Evolutionary conservation across 176 grass and related monocot genomes (phyloP), one percentile per base, ranked within the genome.

Genomic region (Neostapfia colusana): DNA sequence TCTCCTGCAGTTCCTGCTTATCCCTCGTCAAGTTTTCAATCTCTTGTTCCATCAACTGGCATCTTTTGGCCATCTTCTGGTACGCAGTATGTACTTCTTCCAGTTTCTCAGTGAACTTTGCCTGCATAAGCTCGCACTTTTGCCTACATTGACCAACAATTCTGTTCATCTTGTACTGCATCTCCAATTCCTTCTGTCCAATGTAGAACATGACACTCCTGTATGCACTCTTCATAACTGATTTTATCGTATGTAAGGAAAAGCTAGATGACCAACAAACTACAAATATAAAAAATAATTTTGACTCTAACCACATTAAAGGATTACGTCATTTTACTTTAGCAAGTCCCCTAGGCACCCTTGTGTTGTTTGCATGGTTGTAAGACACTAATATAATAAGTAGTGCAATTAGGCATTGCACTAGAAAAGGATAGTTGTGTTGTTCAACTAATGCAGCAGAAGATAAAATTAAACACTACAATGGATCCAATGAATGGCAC

Each of bases 1-100:
- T 97, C 64, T 93, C 93, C 79, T 97, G 90, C 60, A 97, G 74
- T 70, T 97, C 93, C 70, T 97, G 90, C 81, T 97, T 97, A 77
- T 97, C 93, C 69, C 90, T 97, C 16, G 73, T 89, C 54, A 97
- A 76, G 69, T 76, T 97, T 61, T 97, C 90, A 46, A 91, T 75
- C 76, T 89, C 93, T 73, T 87, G 79, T 73, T 93, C 85, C 93
- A 97, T 89, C 82, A 93, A 55, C 81, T 93, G 88, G 18, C 88
- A 93, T 83, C 82, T 93, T 80, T 89, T 97, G 59, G 77, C 88
- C 86, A 97, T 89, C 89, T 97, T 97, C 71, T 93, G 88, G 78
- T 93, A 97, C 40, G 88, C 88, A 44, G 83, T 55, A 57, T 97
- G 93, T 34, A 91, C 70, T 79, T 97, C 90, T 51, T 93, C 93